Evolutionary conservation across 1,284 basidiomycete species (phyloP).

Genomic region (Cerrena zonata): DNA sequence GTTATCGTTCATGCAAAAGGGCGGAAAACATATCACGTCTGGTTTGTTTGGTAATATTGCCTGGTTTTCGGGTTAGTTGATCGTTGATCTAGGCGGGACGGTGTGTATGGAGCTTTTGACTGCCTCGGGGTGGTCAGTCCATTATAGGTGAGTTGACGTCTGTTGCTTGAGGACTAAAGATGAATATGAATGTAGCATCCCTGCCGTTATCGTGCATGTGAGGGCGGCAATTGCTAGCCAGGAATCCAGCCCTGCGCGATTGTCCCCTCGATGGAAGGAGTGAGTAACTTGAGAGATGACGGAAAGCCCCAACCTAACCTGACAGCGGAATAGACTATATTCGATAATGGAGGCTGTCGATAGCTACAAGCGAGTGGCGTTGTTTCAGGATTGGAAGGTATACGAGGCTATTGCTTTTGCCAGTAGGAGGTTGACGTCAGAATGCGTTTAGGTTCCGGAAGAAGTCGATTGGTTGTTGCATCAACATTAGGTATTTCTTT

Average conservation of each 20-base stretch:
- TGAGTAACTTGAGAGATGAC: slow-evolving; percentile 17
- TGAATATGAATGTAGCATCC: slow-evolving; percentile 35
- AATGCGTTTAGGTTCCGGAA: too few relatives aligned
- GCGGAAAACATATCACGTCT: slow-evolving; percentile 56
- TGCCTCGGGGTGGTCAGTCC: slow-evolving; percentile 60
- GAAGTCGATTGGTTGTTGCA: too few relatives aligned
- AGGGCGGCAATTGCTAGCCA: slow-evolving; percentile 55
- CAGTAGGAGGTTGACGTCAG: too few relatives aligned
- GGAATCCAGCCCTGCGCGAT: slow-evolving; percentile 52
- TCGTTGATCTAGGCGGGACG: slow-evolving; percentile 42
- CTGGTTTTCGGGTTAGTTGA: neutral
- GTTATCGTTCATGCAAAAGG: slow-evolving; percentile 46
- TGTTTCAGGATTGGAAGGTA: slow-evolving; percentile 54
- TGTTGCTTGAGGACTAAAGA: neutral
- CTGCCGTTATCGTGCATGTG: slow-evolving; percentile 58
- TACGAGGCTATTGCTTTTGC: too few relatives aligned
- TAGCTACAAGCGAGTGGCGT: slow-evolving; percentile 56
- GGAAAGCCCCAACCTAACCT: neutral
- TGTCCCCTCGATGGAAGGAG: slow-evolving; percentile 38
- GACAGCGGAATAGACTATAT: slow-evolving; percentile 42
- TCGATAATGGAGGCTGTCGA: slow-evolving; percentile 44
- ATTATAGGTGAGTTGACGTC: slow-evolving; percentile 41
- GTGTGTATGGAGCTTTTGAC: slow-evolving; percentile 67
- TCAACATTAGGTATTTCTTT: too few relatives aligned
- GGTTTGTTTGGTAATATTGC: slow-evolving; percentile 30